These are phyloP conservation scores for Daldinia concentrica DNA, from an alignment of 495 filamentous ascomycete genomes.

Conservation along the genomic window DNA sequence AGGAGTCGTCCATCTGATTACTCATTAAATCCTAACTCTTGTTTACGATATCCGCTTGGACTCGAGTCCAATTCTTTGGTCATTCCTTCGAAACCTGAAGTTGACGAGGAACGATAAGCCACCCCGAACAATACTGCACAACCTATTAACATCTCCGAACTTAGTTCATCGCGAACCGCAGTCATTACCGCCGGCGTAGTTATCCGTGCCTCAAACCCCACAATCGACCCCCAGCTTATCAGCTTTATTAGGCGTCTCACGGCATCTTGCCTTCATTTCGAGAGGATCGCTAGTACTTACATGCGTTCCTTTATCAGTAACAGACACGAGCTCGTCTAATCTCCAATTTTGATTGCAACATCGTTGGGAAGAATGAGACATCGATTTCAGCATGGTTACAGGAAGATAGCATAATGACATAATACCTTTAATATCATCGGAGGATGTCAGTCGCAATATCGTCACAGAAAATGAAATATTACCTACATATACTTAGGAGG, in stretches of 20 bases:
- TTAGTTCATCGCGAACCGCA: neutral
- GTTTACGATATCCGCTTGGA: neutral
- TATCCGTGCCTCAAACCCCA: neutral
- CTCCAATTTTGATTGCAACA: neutral
- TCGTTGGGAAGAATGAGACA: slow-evolving; percentile 16
- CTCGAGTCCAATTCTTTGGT: neutral
- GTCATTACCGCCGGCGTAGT: neutral
- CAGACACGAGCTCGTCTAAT: slow-evolving; percentile 38
- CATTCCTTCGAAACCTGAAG: neutral
- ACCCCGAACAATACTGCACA: too few species aligned
- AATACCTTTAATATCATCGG: neutral
- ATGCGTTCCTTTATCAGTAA: slow-evolving; percentile 15
- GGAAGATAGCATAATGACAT: neutral
- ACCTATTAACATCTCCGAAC: neutral
- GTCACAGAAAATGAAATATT: too few species aligned
- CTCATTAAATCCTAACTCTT: neutral
- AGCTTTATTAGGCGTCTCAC: neutral
- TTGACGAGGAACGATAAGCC: neutral
- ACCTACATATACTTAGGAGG: too few species aligned
- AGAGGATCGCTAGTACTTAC: slow-evolving; percentile 29
- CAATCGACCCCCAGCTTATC: neutral
- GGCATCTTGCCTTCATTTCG: neutral
- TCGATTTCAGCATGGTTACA: slow-evolving; percentile 34
- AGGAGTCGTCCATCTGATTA: neutral
- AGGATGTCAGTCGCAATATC: too few species aligned